These are phyloP conservation scores for Fusarium liriodendri DNA, from an alignment of 2,329 filamentous ascomycete genomes.

Conservation along the genomic window DNA sequence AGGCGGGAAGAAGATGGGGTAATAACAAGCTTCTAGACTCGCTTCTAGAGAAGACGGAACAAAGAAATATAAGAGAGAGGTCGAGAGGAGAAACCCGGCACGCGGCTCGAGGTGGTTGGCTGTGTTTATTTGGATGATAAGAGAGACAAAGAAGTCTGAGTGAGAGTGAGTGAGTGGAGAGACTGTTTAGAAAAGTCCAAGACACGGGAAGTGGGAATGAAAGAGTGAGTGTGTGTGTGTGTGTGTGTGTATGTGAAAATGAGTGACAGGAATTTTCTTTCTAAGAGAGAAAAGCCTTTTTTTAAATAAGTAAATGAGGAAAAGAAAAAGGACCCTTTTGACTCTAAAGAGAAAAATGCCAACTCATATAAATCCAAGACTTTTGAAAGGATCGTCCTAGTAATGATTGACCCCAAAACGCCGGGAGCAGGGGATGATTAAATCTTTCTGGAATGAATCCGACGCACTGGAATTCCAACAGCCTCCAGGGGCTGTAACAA, in stretches of 20 bases:
- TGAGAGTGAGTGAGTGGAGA: neutral
- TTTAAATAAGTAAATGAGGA: neutral
- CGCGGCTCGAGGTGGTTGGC: neutral
- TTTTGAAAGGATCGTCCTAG: neutral
- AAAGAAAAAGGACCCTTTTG: neutral
- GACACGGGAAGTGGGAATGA: neutral
- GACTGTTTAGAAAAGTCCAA: neutral
- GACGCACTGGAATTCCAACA: conserved; percentile 33
- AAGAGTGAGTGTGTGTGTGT: neutral
- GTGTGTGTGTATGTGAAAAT: neutral
- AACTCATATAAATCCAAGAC: conserved; percentile 26
- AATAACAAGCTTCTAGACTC: conserved; percentile 1
- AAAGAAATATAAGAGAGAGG: conserved; percentile 11
- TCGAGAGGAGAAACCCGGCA: conserved; percentile 16
- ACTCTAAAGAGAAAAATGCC: conserved; percentile 1
- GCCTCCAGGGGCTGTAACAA: neutral
- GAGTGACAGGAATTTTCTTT: conserved; percentile 20
- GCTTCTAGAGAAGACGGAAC: conserved; percentile 3
- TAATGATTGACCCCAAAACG: conserved; percentile 4
- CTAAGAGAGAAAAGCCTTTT: neutral
- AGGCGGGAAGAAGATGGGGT: conserved; percentile 4
- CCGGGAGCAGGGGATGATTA: conserved; percentile 8
- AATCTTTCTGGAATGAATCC: conserved; percentile 34
- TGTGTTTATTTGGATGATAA: conserved; percentile 4
- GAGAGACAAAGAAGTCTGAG: conserved; percentile 8